phyloP scores from a whole-genome alignment of 345 rosid genomes.

The Syzygium aromaticum region DNA sequence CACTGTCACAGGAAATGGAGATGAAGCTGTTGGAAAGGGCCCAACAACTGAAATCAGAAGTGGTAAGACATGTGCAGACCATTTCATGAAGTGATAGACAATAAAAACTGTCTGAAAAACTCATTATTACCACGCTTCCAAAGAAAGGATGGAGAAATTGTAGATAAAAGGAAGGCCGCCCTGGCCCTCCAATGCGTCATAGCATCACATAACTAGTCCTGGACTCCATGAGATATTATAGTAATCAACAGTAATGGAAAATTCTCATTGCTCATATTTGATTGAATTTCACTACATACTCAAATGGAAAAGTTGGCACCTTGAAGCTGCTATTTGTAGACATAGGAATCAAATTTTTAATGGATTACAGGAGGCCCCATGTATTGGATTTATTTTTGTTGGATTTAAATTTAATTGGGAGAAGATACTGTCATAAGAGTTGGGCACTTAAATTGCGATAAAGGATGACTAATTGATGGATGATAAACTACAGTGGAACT shows the following conservation, averaged over 20 bases:
- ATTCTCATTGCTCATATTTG: background rate
- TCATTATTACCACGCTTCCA: background rate
- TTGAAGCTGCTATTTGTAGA: background rate
- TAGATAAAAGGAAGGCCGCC: background rate
- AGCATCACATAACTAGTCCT: background rate
- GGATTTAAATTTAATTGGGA: background rate
- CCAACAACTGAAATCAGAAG: slow-evolving; percentile 54
- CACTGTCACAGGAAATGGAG: slow-evolving; percentile 68
- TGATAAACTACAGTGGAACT: background rate
- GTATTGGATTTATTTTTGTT: background rate
- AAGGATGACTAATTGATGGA: background rate
- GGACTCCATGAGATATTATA: background rate
- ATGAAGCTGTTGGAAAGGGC: slow-evolving; percentile 65
- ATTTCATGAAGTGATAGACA: background rate
- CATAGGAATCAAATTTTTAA: background rate
- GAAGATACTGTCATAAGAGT: background rate
- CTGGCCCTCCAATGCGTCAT: background rate
- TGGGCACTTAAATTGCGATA: background rate
- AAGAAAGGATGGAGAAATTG: background rate
- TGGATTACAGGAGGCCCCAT: background rate
- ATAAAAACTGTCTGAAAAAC: background rate
- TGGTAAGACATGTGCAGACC: slow-evolving; percentile 41
- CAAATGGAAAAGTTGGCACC: background rate
- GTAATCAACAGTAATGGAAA: background rate
- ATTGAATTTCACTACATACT: background rate